A percentile compares a stretch with the other conserved stretches of the same genome.
These are phyloP conservation scores for Nemania sp. DNA, from an alignment of 2,329 filamentous ascomycete genomes.

Conservation along the genomic window DNA sequence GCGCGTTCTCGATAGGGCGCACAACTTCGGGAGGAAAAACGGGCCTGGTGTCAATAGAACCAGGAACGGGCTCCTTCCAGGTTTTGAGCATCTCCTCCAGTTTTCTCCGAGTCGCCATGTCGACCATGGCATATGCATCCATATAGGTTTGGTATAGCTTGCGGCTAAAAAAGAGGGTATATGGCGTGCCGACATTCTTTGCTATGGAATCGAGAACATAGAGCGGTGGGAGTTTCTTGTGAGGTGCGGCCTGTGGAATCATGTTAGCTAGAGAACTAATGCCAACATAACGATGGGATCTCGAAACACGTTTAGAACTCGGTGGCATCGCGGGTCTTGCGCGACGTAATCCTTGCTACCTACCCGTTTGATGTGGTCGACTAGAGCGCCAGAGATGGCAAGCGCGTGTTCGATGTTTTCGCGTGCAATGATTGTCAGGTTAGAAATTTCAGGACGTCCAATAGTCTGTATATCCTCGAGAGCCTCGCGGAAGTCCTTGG, in stretches of 20 bases:
- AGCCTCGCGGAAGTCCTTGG: constrained; percentile 91
- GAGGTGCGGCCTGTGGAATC: constrained; percentile 73
- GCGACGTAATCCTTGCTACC: constrained; percentile 47
- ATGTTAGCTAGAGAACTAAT: constrained; percentile 45
- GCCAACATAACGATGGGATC: constrained; percentile 1
- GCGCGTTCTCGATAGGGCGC: constrained; percentile 87
- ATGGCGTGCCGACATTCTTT: constrained; percentile 97
- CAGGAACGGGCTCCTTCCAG: constrained; percentile 96
- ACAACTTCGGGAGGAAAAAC: constrained; percentile 90
- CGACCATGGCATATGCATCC: constrained; percentile 92
- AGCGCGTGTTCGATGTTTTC: constrained; percentile 96
- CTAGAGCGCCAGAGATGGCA: constrained; percentile 86
- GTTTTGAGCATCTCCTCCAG: constrained; percentile 98
- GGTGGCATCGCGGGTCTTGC: background rate
- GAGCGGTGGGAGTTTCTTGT: constrained; percentile 90
- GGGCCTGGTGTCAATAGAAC: constrained; percentile 87
- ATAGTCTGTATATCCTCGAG: constrained; percentile 90
- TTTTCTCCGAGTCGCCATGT: constrained; percentile 79
- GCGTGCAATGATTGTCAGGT: constrained; percentile 94
- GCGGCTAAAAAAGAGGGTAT: constrained; percentile 91
- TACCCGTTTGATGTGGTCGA: constrained; percentile 95
- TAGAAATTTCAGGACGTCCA: constrained; percentile 94
- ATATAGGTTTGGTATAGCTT: constrained; percentile 95
- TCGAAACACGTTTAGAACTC: background rate
- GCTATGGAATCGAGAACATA: constrained; percentile 98